A percentile compares a stretch with the other conserved stretches of the same genome.
phyloP scores from a whole-genome alignment of 1,284 basidiomycete species.

The Moesziomyces parantarcticus region DNA sequence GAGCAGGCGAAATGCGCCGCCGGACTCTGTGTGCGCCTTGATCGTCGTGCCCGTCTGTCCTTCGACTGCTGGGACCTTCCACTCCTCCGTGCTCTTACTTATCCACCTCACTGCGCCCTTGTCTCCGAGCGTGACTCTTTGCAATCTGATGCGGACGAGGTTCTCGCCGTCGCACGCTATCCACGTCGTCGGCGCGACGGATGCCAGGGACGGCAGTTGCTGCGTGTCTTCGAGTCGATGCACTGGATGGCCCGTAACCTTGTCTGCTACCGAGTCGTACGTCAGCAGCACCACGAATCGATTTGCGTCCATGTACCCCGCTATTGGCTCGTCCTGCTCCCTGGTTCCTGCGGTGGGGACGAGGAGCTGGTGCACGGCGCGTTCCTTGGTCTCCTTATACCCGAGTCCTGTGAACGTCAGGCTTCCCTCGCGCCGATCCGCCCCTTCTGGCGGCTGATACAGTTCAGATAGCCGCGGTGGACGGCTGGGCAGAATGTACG shows the following conservation, averaged over 20 bases:
- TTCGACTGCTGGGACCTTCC: neutral
- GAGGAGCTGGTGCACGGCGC: slow-evolving; percentile 32
- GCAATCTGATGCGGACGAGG: slow-evolving; percentile 7
- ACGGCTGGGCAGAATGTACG: slow-evolving; percentile 23
- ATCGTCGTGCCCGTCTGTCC: slow-evolving; percentile 7
- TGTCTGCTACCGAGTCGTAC: slow-evolving; percentile 13
- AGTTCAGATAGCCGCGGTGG: slow-evolving; percentile 24
- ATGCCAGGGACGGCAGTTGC: slow-evolving; percentile 23
- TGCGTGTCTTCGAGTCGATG: slow-evolving; percentile 7
- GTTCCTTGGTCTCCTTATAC: slow-evolving; percentile 49
- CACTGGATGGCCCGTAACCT: slow-evolving; percentile 26
- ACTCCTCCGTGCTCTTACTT: neutral
- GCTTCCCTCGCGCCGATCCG: slow-evolving; percentile 1
- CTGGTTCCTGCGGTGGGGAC: slow-evolving; percentile 14
- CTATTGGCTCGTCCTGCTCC: slow-evolving; percentile 21
- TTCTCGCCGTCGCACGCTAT: slow-evolving; percentile 9
- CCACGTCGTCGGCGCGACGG: slow-evolving; percentile 29
- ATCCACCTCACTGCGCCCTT: slow-evolving; percentile 13
- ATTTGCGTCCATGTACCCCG: slow-evolving; percentile 42
- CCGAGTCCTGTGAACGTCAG: slow-evolving; percentile 23
- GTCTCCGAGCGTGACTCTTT: slow-evolving; percentile 11
- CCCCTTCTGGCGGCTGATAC: slow-evolving; percentile 11
- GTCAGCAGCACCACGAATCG: slow-evolving; percentile 33
- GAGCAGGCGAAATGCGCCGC: slow-evolving; percentile 11
- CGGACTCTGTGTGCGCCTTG: slow-evolving; percentile 14